These are phyloP conservation scores for Butyriboletus loyo DNA, from an alignment of 768 basidiomycete species.

Conservation along the genomic window DNA sequence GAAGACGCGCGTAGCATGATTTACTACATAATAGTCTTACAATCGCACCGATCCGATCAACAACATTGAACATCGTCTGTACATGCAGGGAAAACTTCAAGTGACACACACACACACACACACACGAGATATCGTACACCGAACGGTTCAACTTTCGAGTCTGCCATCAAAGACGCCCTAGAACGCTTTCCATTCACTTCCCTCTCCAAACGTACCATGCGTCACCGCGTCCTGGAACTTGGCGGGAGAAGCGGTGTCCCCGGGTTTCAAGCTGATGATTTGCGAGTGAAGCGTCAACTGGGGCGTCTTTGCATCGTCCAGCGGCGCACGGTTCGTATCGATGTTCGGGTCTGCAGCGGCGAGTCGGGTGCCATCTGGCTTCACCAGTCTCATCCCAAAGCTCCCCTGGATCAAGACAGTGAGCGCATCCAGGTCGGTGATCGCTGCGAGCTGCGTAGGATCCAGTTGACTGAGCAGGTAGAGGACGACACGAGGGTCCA, in stretches of 20 bases:
- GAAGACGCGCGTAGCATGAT: no score
- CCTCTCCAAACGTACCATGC: slow-evolving; percentile 1
- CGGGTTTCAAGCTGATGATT: background rate
- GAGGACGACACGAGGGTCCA: slow-evolving; percentile 14
- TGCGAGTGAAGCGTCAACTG: slow-evolving; percentile 14
- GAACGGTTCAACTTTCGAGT: no score
- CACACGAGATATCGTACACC: background rate
- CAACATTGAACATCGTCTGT: background rate
- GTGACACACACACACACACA: no score
- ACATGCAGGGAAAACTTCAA: background rate
- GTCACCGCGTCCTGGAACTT: background rate
- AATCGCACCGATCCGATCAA: no score
- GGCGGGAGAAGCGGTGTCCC: background rate
- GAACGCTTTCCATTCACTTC: background rate
- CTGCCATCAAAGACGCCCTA: no score
- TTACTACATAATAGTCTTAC: no score
- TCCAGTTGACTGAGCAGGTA: slow-evolving; percentile 4
- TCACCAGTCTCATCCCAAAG: slow-evolving; percentile 12
- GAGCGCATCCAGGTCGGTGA: slow-evolving; percentile 2
- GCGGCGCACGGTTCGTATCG: background rate
- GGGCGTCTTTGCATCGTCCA: slow-evolving; percentile 8
- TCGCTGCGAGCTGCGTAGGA: background rate
- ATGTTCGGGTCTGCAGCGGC: slow-evolving; percentile 1
- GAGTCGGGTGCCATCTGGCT: slow-evolving; percentile 7
- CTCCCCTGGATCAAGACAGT: slow-evolving; percentile 1